Conservation (phyloP, 1,139 yeast species). For the Zhuliangozyma blackwelliae region DNA sequence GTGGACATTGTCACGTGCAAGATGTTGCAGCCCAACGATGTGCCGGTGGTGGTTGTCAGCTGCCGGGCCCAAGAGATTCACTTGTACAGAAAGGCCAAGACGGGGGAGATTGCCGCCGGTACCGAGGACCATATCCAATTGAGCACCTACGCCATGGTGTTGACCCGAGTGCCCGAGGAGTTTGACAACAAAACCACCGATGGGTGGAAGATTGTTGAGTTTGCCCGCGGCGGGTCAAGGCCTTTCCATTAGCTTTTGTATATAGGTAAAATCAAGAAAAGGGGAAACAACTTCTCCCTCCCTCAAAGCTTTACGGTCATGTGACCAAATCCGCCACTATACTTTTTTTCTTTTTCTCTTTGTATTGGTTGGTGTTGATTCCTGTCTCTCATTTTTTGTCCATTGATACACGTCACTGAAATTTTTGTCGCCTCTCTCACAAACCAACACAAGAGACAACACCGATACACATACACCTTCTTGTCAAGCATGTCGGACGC, state of each 20-base stretch:
- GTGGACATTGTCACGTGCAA: slow-evolving; percentile 90
- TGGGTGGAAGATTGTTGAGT: slow-evolving; percentile 96
- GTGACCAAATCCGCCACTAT: background rate
- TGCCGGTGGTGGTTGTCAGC: slow-evolving; percentile 89
- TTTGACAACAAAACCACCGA: slow-evolving; percentile 87
- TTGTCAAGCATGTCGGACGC: slow-evolving; percentile 41
- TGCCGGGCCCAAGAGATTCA: slow-evolving; percentile 97
- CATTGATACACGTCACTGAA: background rate
- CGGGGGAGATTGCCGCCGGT: slow-evolving; percentile 96
- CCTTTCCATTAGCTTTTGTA: slow-evolving; percentile 58
- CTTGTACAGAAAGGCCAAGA: slow-evolving; percentile 80
- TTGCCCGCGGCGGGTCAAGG: slow-evolving; percentile 92
- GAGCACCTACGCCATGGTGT: slow-evolving; percentile 93
- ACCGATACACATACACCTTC: background rate
- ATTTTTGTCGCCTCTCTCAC: too few relatives aligned
- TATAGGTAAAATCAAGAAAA: slow-evolving; percentile 1
- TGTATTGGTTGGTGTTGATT: background rate
- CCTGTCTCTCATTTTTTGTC: background rate
- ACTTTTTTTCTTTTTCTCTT: slow-evolving; percentile 1
- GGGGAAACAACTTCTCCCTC: background rate
- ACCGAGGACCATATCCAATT: slow-evolving; percentile 89
- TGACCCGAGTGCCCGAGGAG: slow-evolving; percentile 90
- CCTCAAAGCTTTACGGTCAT: too few relatives aligned
- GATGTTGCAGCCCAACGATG: slow-evolving; percentile 84
- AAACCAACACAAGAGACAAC: too few relatives aligned